Base-by-base conservation (phyloP, 805 yeast genomes). In the Ogataea populi-albae region DNA sequence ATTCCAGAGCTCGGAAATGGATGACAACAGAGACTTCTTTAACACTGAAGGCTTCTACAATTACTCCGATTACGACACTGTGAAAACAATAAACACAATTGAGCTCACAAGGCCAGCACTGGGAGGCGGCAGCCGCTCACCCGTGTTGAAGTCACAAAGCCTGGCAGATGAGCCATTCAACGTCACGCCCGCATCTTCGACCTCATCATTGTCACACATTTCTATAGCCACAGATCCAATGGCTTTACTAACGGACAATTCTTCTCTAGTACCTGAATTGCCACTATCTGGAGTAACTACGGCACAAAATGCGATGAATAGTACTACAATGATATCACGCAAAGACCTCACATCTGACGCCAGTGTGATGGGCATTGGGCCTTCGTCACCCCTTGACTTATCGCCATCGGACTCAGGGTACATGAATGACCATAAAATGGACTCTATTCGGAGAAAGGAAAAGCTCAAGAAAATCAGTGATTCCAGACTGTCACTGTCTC, bases 401-500 rank as follows among this genome's bases (percentile, higher is more conserved):
- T 26, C 32, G 4, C 15, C 31, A 16, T 19, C 19, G 4, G 32
- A 22, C 11, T 8, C 14, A 10, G 21, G 16, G 17, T 19, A 27
- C 9, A 6, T 17, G 14, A 8, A n/a, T 14, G 21, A 17, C 7
- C n/a, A n/a, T n/a, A 27, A 21, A 27, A 7, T 8, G 5, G 31
- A 26, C 11, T 20, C 25, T 23, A n/a, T 10, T 16, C 11, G 26
- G 26, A 35, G 31, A 26, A 44, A 38, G 37, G 47, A 46, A 21
- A 43, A 45, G 28, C 27, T 32, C 17, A 57, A 54, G 33, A 54
- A 57, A 21, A 47, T 59, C 5, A 45, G 55, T 19, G 79, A 75
- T 46, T 76, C 84, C 4, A 59, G 86, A 40, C 54, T 80, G 20
- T 79, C 84, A 11, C 64, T 79, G 3, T 68, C 65, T 23, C 80